Evolutionary conservation across 352 stramenopile species (phyloP).

Genomic region (Globisporangium emineosum): DNA sequence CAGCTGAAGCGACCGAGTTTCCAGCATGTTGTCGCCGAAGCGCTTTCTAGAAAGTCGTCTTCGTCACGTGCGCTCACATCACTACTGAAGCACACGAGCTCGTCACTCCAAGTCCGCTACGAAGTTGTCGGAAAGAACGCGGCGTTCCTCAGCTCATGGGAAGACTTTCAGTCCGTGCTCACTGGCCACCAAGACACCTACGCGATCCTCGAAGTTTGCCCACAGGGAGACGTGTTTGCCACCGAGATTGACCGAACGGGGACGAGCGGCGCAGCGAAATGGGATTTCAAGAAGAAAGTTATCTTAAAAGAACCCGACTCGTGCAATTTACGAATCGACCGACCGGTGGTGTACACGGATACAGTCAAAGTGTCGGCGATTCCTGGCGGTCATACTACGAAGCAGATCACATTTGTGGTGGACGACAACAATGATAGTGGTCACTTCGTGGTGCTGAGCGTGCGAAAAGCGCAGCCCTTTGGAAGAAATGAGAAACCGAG

Average conservation of each 20-base stretch:
- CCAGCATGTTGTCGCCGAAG: conserved; percentile 52
- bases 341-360: conserved; percentile 72
- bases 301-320: conserved; percentile 45
- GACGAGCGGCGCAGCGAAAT: conserved; percentile 47
- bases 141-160: conserved; percentile 46
- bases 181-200: conserved; percentile 60
- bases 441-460: conserved; percentile 75
- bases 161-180: conserved; percentile 58
- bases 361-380: conserved; percentile 55
- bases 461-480: conserved; percentile 47
- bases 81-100: conserved; percentile 50
- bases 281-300: conserved; percentile 57
- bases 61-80: conserved; percentile 36
- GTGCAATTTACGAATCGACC: conserved; percentile 54
- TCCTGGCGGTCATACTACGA: conserved; percentile 32
- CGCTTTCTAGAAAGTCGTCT: conserved; percentile 25
- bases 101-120: conserved; percentile 55
- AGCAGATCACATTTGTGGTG: conserved; percentile 51
- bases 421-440: conserved; percentile 21
- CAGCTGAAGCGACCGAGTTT: conserved; percentile 45
- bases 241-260: conserved; percentile 47
- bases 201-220: conserved; percentile 54
- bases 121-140: conserved; percentile 56
- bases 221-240: conserved; percentile 61
- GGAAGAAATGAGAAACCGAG: conserved; percentile 19